These are phyloP conservation scores for Waltergamsia citrina DNA, from an alignment of 2,329 filamentous ascomycete genomes.

Conservation along the genomic window DNA sequence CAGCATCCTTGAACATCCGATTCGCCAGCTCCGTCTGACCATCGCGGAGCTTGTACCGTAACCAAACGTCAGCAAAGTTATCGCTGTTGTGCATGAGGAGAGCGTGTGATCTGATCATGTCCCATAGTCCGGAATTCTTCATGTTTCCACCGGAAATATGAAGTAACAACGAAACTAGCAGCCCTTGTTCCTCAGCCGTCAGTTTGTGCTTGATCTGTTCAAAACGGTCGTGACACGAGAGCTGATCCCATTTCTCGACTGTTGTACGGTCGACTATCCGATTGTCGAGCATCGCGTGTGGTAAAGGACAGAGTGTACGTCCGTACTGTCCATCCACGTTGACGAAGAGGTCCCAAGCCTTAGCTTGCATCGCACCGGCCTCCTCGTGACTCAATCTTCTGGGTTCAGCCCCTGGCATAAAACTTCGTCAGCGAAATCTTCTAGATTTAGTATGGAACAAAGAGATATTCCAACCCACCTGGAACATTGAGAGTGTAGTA, in stretches of 20 bases:
- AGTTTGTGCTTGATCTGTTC: slow-evolving; percentile 19
- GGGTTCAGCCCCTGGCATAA: slow-evolving; percentile 7
- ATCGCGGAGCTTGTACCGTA: slow-evolving; percentile 17
- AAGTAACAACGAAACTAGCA: slow-evolving; percentile 13
- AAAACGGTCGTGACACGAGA: slow-evolving; percentile 15
- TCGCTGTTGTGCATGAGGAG: slow-evolving; percentile 10
- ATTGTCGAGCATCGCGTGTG: slow-evolving; percentile 9
- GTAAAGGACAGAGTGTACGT: slow-evolving; percentile 14
- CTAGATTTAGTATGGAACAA: no score
- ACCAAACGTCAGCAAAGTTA: slow-evolving; percentile 12
- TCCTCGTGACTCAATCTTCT: slow-evolving; percentile 14
- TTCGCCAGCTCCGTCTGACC: slow-evolving; percentile 12
- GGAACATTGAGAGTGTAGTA: no score
- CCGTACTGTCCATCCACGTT: slow-evolving; percentile 16
- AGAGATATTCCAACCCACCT: no score
- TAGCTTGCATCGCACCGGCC: slow-evolving; percentile 11
- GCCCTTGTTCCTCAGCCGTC: slow-evolving; percentile 13
- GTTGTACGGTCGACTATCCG: slow-evolving; percentile 4
- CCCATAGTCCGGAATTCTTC: slow-evolving; percentile 12
- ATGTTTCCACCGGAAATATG: slow-evolving; percentile 15
- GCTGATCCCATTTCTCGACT: slow-evolving; percentile 11
- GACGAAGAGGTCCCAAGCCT: slow-evolving; percentile 13
- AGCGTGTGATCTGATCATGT: slow-evolving; percentile 12
- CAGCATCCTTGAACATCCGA: slow-evolving; percentile 15
- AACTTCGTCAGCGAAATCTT: no score